Base-by-base conservation (phyloP, 164 flowering plant species). In the Berberis thunbergii region DNA sequence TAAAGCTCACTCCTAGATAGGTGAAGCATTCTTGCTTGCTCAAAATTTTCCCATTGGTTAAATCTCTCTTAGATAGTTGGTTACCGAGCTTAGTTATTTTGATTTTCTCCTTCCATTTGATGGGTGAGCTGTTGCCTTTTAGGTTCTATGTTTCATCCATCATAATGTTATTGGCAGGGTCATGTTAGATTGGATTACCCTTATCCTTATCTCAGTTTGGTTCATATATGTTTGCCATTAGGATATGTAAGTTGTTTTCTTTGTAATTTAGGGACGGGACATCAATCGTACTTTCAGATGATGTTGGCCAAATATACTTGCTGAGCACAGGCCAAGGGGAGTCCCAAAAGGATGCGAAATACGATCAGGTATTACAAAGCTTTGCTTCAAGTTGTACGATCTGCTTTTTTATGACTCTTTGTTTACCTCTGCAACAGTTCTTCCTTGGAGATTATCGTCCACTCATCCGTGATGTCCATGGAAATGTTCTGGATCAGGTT, bases 381-480 rank as follows among this genome's bases (percentile, higher is more conserved):
- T 26, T 26, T 26, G 3, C 4, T 54, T n/a, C 57, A 54, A 54
- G 5, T 50, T 50, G 49, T 50, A n/a, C 54, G 12, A 3, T n/a
- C 40, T 54, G 26, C 38, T 54, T 13, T 54, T 7, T 11, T 9
- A 43, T 43, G 26, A n/a, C 45, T 48, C 3, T 13, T 54, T 55
- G 11, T 57, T 49, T 26, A 8, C 59, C 45, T 53, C 46, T 60
- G 45, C 45, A n/a, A 67, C 91, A 95, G 99, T 95, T 95, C 75
- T 95, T 89, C 74, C 93, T 95, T 64, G 99, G 99, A 60, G 99
- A 95, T 75, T 95, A 89, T 77, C 96, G 96, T 49, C 99, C 97
- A 26, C 86, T 95, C 71, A 70, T 88, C 64, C 96, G 82, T 66
- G 99, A 95, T 69, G 76, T 83, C 3, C 81, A 79, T 74, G 99